A percentile compares a stretch with the other conserved stretches of the same genome.
Evolutionary conservation across 1,139 yeast species (phyloP).

Genomic region (Magnusiomyces paraingens): DNA sequence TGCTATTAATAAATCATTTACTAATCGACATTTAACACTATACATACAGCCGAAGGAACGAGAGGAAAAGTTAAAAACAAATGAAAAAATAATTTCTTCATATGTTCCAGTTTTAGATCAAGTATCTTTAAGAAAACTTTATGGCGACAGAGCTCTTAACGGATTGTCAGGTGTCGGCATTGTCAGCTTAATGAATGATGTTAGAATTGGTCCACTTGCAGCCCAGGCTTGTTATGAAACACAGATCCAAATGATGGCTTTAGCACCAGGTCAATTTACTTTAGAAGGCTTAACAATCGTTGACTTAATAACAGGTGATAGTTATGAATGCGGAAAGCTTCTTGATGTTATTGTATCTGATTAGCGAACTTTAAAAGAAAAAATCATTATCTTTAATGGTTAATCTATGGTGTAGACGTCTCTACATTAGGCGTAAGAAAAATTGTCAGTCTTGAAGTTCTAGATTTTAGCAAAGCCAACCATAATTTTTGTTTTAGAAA

Average conservation of each 20-base stretch:
- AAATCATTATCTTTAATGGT: not conserved
- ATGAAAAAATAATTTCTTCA: not conserved
- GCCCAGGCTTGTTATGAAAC: constrained; percentile 61
- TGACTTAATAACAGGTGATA: constrained; percentile 61
- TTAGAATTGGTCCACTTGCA: constrained; percentile 57
- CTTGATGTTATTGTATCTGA: constrained; percentile 59
- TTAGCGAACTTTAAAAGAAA: constrained; percentile 2
- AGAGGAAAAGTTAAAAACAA: constrained; percentile 2
- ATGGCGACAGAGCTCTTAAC: constrained; percentile 16
- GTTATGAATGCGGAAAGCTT: constrained; percentile 63
- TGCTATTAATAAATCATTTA: constrained; percentile 51
- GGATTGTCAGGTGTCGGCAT: constrained; percentile 31
- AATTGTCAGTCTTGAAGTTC: no score
- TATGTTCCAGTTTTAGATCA: constrained; percentile 33
- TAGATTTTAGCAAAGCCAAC: no score
- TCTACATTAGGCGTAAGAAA: no score
- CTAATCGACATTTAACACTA: constrained; percentile 38
- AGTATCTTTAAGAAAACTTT: constrained; percentile 28
- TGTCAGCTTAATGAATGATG: constrained; percentile 57
- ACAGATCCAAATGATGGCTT: constrained; percentile 52
- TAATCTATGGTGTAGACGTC: no score
- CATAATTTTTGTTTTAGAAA: no score
- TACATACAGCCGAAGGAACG: constrained; percentile 32
- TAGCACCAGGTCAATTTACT: constrained; percentile 58
- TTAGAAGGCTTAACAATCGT: constrained; percentile 59